A percentile compares a stretch with the other conserved stretches of the same genome.
phyloP scores from a whole-genome alignment of 2,329 filamentous ascomycete species.

The Monilinia laxa region DNA sequence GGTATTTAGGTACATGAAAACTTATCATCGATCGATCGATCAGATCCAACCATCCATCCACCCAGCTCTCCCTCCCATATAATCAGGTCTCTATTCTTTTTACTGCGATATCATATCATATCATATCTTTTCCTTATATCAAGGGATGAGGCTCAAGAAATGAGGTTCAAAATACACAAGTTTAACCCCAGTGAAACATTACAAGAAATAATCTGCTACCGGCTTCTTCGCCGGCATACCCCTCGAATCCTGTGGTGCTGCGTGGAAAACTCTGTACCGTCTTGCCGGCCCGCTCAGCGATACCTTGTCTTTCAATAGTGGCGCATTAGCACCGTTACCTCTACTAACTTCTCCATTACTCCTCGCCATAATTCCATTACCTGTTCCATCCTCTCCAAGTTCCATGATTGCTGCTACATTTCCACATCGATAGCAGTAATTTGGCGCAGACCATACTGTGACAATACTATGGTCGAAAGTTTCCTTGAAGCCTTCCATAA shows the following conservation, averaged over 20 bases:
- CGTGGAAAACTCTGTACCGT: constrained; percentile 92
- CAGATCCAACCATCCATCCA: neutral
- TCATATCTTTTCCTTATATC: neutral
- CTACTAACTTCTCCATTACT: constrained; percentile 50
- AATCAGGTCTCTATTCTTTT: neutral
- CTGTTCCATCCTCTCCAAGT: constrained; percentile 81
- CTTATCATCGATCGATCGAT: neutral
- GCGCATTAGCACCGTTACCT: constrained; percentile 51
- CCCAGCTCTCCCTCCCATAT: neutral
- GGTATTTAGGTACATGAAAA: neutral
- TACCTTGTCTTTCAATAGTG: constrained; percentile 51
- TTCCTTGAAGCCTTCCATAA: constrained; percentile 99
- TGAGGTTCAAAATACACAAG: neutral
- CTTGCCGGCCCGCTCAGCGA: constrained; percentile 72
- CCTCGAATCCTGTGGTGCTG: constrained; percentile 89
- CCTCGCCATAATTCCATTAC: constrained; percentile 51
- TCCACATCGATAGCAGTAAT: constrained; percentile 90
- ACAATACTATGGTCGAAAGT: constrained; percentile 97
- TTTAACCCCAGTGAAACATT: neutral
- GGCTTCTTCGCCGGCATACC: constrained; percentile 99
- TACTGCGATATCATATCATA: neutral
- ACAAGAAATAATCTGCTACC: constrained; percentile 93
- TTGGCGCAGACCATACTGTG: constrained; percentile 97
- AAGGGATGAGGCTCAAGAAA: neutral
- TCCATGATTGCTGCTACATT: constrained; percentile 96